Conservation (phyloP, 2,329 filamentous ascomycete species). For the Talaromyces sp. region DNA sequence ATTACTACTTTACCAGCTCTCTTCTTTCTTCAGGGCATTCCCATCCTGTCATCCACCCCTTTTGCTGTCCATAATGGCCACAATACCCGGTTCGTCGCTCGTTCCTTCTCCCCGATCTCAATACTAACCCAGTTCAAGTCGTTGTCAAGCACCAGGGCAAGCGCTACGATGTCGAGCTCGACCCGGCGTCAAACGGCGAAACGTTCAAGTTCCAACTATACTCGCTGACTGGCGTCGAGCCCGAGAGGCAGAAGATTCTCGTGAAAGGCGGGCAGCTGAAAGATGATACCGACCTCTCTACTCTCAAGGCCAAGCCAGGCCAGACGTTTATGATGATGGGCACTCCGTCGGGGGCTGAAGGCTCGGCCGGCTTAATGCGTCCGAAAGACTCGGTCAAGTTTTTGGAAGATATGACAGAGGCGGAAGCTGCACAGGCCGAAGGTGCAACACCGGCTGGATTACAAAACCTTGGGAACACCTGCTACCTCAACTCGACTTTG, state of each 20-base stretch:
- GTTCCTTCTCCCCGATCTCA: neutral
- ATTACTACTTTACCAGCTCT: neutral
- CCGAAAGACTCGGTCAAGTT: constrained; percentile 83
- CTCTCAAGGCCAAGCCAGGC: constrained; percentile 76
- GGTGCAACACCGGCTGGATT: constrained; percentile 84
- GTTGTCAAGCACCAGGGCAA: constrained; percentile 93
- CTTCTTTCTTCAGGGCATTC: neutral
- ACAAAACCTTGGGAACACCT: constrained; percentile 92
- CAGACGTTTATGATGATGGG: constrained; percentile 97
- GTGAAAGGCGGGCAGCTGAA: constrained; percentile 93
- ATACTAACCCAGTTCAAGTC: constrained; percentile 50
- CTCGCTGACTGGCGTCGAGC: constrained; percentile 92
- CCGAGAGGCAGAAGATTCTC: constrained; percentile 91
- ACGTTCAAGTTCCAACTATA: constrained; percentile 94
- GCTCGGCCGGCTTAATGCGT: constrained; percentile 54
- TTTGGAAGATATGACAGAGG: constrained; percentile 95
- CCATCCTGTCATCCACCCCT: neutral
- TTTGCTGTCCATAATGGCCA: constrained; percentile 42
- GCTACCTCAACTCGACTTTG: constrained; percentile 96
- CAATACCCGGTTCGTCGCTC: constrained; percentile 45
- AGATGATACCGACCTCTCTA: constrained; percentile 82
- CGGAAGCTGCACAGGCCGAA: constrained; percentile 74
- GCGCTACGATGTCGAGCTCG: constrained; percentile 89
- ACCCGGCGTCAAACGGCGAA: constrained; percentile 76
- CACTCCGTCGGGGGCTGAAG: constrained; percentile 65